These are phyloP conservation scores for Amanita pseudoporphyria DNA, from an alignment of 768 basidiomycete species.

Conservation along the genomic window DNA sequence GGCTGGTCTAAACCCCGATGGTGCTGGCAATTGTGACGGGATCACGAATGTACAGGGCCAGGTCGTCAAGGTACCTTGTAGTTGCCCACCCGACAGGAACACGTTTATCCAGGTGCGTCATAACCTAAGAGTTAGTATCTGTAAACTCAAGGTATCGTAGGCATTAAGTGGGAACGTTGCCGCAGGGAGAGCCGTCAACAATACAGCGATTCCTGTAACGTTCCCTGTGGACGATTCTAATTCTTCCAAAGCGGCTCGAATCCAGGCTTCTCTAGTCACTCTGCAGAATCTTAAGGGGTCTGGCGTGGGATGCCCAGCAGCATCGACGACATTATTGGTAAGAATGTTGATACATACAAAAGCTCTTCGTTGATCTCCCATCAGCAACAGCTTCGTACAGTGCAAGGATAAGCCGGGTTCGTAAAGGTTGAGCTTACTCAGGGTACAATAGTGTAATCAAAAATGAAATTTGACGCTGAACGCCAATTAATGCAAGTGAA, in stretches of 20 bases:
- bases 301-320: constrained; percentile 34
- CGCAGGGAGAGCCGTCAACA: constrained; percentile 56
- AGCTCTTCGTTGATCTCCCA: neutral
- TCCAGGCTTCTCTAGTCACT: constrained; percentile 51
- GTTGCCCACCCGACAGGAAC: constrained; percentile 30
- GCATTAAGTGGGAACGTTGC: constrained; percentile 45
- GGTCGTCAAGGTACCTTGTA: constrained; percentile 55
- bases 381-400: constrained; percentile 8
- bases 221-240: constrained; percentile 57
- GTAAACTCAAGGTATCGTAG: constrained; percentile 28
- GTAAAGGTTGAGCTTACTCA: no score
- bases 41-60: constrained; percentile 43
- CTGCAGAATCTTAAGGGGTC: constrained; percentile 68
- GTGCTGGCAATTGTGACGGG: constrained; percentile 31
- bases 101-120: constrained; percentile 53
- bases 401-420: neutral
- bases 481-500: no score
- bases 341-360: constrained; percentile 1
- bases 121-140: constrained; percentile 49
- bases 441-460: no score
- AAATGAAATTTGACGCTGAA: no score
- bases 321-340: constrained; percentile 17
- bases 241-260: constrained; percentile 41
- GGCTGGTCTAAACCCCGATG: neutral
- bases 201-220: constrained; percentile 44